These are phyloP conservation scores for Helicocarpus griseus DNA, from an alignment of 2,329 filamentous ascomycete genomes.

Conservation along the genomic window DNA sequence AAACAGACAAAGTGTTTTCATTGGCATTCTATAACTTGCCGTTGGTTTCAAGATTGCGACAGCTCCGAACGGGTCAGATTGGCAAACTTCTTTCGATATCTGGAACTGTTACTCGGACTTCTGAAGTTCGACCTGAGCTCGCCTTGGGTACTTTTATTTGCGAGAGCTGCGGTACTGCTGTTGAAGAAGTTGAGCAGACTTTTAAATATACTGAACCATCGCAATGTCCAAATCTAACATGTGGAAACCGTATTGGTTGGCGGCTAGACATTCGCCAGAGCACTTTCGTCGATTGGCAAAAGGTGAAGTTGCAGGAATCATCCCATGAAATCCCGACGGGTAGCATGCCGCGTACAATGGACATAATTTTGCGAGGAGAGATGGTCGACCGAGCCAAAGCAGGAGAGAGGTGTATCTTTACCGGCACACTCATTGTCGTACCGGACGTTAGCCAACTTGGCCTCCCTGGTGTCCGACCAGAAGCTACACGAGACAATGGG, in stretches of 20 bases:
- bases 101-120: conserved; percentile 91
- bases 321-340: conserved; percentile 96
- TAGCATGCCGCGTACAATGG: conserved; percentile 97
- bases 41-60: conserved; percentile 73
- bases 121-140: conserved; percentile 89
- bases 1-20: conserved; percentile 92
- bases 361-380: conserved; percentile 89
- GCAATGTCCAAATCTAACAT: conserved; percentile 81
- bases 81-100: conserved; percentile 92
- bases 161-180: conserved; percentile 72
- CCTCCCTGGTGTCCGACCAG: conserved; percentile 73
- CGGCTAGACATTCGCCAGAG: conserved; percentile 92
- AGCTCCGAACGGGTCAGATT: conserved; percentile 79
- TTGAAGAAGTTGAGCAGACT: conserved; percentile 90
- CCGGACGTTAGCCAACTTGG: conserved; percentile 93
- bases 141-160: conserved; percentile 88
- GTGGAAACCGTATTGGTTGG: conserved; percentile 88
- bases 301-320: conserved; percentile 96
- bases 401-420: conserved; percentile 97
- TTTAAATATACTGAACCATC: conserved; percentile 96
- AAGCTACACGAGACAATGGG: conserved; percentile 73
- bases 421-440: conserved; percentile 88
- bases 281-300: conserved; percentile 98
- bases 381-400: conserved; percentile 97
- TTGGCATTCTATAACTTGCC: conserved; percentile 90